A percentile compares a stretch with the other conserved stretches of the same genome.
Evolutionary conservation across 179 eudicot species (phyloP).

Genomic region (Carnegiea gigantea): DNA sequence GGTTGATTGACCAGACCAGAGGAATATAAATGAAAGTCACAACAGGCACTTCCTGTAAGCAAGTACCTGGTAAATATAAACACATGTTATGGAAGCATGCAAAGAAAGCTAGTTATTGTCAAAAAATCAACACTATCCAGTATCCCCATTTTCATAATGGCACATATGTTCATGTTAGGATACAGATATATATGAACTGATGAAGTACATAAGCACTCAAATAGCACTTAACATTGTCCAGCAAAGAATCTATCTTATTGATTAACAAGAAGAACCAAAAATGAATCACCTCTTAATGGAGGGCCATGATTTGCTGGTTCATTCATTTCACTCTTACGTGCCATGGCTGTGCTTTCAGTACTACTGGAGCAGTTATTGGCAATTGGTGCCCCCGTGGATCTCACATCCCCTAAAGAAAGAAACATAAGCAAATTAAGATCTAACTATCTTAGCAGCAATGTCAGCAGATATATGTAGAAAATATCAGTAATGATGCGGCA

Average conservation of each 20-base stretch:
- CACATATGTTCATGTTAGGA: background rate
- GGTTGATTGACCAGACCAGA: background rate
- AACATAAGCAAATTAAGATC: background rate
- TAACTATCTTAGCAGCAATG: background rate
- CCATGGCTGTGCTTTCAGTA: conserved; percentile 63
- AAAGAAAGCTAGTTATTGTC: background rate
- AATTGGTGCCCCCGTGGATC: conserved; percentile 38
- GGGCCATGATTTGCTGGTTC: conserved; percentile 56
- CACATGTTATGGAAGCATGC: background rate
- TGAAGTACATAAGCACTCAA: background rate
- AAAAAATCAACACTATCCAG: background rate
- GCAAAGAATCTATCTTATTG: background rate
- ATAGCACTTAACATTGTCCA: conserved; percentile 3
- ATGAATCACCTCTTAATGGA: conserved; percentile 57
- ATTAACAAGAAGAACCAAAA: background rate
- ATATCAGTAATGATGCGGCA: background rate
- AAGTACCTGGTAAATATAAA: background rate
- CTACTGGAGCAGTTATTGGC: conserved; percentile 63
- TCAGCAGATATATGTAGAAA: conserved; percentile 7
- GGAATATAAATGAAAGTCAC: background rate
- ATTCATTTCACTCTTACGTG: conserved; percentile 45
- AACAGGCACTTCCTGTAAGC: background rate
- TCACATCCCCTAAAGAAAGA: conserved; percentile 45
- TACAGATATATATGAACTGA: background rate
- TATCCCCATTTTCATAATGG: background rate